These are phyloP conservation scores for Mesembryanthemum crystallinum DNA, from an alignment of 148 eudicot species.

Conservation along the genomic window DNA sequence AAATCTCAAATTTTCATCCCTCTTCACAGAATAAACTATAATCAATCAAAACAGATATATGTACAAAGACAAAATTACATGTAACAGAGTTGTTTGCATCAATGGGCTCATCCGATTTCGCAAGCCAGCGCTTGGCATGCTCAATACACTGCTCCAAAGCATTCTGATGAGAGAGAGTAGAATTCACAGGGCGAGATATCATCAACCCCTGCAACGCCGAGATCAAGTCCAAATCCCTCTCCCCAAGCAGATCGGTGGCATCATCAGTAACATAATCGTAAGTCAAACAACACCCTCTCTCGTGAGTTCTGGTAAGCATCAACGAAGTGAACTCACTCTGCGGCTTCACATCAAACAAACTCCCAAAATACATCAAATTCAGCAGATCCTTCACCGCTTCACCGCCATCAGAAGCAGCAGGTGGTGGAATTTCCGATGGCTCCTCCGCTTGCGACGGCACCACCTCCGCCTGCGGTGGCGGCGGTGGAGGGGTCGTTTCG, in stretches of 20 bases:
- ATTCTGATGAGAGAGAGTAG: slow-evolving; percentile 64
- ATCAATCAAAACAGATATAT: not conserved
- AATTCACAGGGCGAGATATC: slow-evolving; percentile 58
- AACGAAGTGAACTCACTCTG: slow-evolving; percentile 53
- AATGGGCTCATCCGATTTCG: slow-evolving; percentile 51
- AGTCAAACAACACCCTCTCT: slow-evolving; percentile 76
- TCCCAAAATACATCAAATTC: slow-evolving; percentile 68
- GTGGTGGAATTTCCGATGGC: not conserved
- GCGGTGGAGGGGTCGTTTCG: not conserved
- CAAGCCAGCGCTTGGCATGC: slow-evolving; percentile 68
- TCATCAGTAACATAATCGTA: slow-evolving; percentile 91
- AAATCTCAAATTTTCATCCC: not conserved
- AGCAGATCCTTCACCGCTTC: slow-evolving; percentile 53
- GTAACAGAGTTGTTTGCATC: slow-evolving; percentile 51
- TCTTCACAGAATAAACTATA: not conserved
- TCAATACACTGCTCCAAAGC: slow-evolving; percentile 61
- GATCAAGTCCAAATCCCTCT: slow-evolving; percentile 80
- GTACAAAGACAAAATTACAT: slow-evolving; percentile 32
- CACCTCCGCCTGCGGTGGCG: not conserved
- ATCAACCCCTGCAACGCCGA: slow-evolving; percentile 54
- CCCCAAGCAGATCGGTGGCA: slow-evolving; percentile 52
- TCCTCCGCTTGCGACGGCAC: not conserved
- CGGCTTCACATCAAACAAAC: slow-evolving; percentile 65
- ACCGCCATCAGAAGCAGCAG: not conserved
- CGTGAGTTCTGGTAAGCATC: slow-evolving; percentile 70